These are phyloP conservation scores for Lasiosphaeria hispida DNA, from an alignment of 495 filamentous ascomycete genomes.

Conservation along the genomic window DNA sequence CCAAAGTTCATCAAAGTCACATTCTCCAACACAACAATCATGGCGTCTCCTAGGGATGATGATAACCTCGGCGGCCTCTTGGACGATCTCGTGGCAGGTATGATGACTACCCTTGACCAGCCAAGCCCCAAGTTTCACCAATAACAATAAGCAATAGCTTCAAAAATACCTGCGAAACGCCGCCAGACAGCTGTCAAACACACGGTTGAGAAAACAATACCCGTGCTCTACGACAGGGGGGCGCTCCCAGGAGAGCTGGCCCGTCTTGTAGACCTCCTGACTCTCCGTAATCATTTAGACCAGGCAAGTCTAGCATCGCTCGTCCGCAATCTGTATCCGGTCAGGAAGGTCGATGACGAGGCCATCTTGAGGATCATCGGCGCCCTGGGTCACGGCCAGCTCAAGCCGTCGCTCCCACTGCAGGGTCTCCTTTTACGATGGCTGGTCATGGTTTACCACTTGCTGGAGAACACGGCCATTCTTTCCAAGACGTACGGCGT, in stretches of 20 bases:
- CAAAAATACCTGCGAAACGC: conserved; percentile 49
- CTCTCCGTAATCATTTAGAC: conserved; percentile 65
- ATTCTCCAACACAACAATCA: neutral
- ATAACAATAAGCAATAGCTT: conserved; percentile 35
- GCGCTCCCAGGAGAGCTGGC: conserved; percentile 58
- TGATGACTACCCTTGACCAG: neutral
- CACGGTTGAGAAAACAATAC: conserved; percentile 47
- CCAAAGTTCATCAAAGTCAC: too few species aligned
- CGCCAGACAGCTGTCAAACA: conserved; percentile 41
- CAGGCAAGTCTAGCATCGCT: conserved; percentile 66
- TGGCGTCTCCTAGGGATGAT: neutral
- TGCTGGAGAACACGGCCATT: conserved; percentile 62
- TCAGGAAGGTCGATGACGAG: conserved; percentile 57
- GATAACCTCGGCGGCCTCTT: conserved; percentile 23
- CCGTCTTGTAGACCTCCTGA: conserved; percentile 65
- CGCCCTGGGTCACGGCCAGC: conserved; percentile 72
- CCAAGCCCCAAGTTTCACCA: too few species aligned
- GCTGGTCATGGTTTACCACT: conserved; percentile 75
- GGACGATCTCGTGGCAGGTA: conserved; percentile 29
- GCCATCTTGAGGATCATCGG: conserved; percentile 67
- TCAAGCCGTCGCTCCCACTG: conserved; percentile 69
- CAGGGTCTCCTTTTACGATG: conserved; percentile 72
- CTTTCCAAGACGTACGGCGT: conserved; percentile 73
- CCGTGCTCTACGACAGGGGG: conserved; percentile 63
- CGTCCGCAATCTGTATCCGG: conserved; percentile 74